A percentile compares a stretch with the other conserved stretches of the same genome.
Evolutionary conservation across 352 stramenopile species (phyloP).

Genomic region (Pythium plurisporium): DNA sequence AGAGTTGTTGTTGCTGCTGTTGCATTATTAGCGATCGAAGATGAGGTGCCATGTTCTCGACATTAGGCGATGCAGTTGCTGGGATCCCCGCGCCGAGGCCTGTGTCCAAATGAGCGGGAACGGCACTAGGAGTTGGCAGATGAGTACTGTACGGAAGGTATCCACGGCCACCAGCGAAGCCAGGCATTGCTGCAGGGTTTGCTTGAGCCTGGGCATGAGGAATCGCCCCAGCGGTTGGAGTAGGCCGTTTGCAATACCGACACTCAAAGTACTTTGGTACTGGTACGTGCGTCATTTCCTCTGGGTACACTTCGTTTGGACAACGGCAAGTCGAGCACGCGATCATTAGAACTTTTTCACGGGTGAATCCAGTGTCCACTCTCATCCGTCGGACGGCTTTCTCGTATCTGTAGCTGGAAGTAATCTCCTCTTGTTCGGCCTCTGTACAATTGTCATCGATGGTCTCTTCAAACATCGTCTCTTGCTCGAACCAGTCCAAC

Average conservation of each 20-base stretch:
- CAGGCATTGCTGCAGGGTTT: neutral
- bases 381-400: slow-evolving; percentile 61
- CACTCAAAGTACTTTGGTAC: slow-evolving; percentile 66
- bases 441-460: slow-evolving; percentile 72
- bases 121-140: neutral
- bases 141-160: slow-evolving; percentile 17
- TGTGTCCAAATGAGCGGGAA: neutral
- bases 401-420: slow-evolving; percentile 62
- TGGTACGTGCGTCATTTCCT: slow-evolving; percentile 47
- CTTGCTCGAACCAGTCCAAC: slow-evolving; percentile 85
- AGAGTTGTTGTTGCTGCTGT: slow-evolving; percentile 22
- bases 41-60: slow-evolving; percentile 21
- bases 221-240: slow-evolving; percentile 34
- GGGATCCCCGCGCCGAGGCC: neutral
- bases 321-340: slow-evolving; percentile 51
- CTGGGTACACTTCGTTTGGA: slow-evolving; percentile 62
- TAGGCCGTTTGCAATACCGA: slow-evolving; percentile 49
- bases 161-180: slow-evolving; percentile 1
- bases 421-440: slow-evolving; percentile 67
- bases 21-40: slow-evolving; percentile 17
- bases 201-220: slow-evolving; percentile 16
- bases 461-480: slow-evolving; percentile 89
- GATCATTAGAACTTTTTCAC: slow-evolving; percentile 46
- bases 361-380: slow-evolving; percentile 26
- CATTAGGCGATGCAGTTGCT: too few relatives aligned